Conservation (phyloP, 768 basidiomycete genomes). For the Chalciporus pseudorubinellus region DNA sequence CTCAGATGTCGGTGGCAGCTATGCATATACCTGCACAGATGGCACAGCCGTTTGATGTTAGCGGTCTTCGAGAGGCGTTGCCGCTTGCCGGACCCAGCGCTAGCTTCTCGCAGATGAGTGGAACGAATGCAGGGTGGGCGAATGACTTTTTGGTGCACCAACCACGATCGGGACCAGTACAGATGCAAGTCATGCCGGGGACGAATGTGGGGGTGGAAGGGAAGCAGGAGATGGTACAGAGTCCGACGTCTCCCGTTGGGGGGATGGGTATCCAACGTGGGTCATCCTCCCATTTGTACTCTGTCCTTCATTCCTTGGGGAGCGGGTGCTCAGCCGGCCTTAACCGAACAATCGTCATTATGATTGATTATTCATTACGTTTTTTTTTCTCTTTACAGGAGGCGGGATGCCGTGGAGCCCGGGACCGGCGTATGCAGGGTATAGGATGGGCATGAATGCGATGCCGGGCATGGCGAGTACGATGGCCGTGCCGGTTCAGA, state of each 20-base stretch:
- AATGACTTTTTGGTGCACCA: slow-evolving; percentile 50
- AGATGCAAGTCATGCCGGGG: slow-evolving; percentile 1
- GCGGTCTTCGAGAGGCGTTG: slow-evolving; percentile 33
- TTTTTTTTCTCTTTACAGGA: slow-evolving; percentile 24
- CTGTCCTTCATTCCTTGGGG: no score
- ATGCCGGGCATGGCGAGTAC: slow-evolving; percentile 34
- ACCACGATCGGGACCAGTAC: slow-evolving; percentile 27
- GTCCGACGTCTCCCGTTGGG: neutral
- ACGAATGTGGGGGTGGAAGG: slow-evolving; percentile 7
- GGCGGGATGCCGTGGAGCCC: slow-evolving; percentile 41
- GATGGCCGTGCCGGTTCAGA: slow-evolving; percentile 20
- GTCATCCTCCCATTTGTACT: slow-evolving; percentile 2
- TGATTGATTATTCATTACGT: neutral
- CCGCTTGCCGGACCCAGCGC: slow-evolving; percentile 4
- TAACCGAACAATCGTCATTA: no score
- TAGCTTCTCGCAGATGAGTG: slow-evolving; percentile 13
- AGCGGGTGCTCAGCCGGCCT: no score
- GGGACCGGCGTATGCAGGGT: slow-evolving; percentile 33
- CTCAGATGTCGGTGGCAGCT: slow-evolving; percentile 6
- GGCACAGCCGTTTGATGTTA: slow-evolving; percentile 54
- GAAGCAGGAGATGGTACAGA: slow-evolving; percentile 13
- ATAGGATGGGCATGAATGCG: slow-evolving; percentile 34
- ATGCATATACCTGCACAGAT: slow-evolving; percentile 33
- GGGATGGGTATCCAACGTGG: slow-evolving; percentile 18
- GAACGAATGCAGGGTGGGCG: slow-evolving; percentile 49